A percentile compares a stretch with the other conserved stretches of the same genome.
Conservation (phyloP, 257 asterid species). For the Solanum lignicaule region DNA sequence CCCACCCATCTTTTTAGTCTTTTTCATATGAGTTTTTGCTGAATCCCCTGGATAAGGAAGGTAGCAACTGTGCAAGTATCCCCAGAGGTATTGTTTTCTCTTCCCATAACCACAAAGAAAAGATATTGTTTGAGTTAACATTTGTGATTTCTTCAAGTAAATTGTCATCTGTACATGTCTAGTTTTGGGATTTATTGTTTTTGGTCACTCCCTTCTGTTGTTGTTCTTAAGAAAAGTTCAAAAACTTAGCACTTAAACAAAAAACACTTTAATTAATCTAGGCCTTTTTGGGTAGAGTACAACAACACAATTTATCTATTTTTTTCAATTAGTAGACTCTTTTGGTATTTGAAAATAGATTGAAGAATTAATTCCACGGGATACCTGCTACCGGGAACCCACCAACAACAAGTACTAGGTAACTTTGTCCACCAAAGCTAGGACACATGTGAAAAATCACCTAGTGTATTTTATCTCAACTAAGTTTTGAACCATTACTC, state of each 20-base stretch:
- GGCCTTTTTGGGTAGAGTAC: not conserved
- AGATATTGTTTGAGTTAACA: not conserved
- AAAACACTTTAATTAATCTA: not conserved
- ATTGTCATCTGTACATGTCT: not conserved
- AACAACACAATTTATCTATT: no score
- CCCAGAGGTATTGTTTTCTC: not conserved
- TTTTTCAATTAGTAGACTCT: not conserved
- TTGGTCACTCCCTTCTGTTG: not conserved
- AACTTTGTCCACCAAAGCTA: not conserved
- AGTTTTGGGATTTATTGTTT: not conserved
- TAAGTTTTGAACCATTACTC: not conserved
- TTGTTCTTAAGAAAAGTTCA: not conserved
- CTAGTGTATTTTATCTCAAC: no score
- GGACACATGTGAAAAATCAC: no score
- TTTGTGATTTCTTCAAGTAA: not conserved
- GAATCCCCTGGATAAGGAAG: not conserved
- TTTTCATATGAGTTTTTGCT: not conserved
- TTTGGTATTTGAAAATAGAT: not conserved
- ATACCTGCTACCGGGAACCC: rapidly evolving
- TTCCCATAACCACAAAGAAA: not conserved
- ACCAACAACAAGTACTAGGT: no score
- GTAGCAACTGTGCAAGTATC: not conserved
- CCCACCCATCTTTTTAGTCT: not conserved
- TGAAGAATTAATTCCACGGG: no score
- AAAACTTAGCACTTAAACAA: not conserved